These are phyloP conservation scores for Malassezia nana DNA, from an alignment of 1,284 basidiomycete genomes.

Conservation along the genomic window DNA sequence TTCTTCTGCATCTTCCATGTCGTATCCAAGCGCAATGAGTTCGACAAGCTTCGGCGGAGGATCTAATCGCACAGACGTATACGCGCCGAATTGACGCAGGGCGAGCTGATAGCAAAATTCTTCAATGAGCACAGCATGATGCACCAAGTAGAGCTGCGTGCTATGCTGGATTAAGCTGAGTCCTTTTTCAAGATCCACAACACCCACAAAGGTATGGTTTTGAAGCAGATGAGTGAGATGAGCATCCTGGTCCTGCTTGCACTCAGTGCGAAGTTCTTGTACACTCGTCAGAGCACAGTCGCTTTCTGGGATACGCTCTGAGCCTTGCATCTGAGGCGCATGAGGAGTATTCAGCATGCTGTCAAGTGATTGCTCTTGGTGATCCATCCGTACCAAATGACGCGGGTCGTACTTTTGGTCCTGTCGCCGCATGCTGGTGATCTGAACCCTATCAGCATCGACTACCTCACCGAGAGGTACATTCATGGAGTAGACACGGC, in stretches of 20 bases:
- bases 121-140: slow-evolving; percentile 60
- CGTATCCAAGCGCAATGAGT: slow-evolving; percentile 68
- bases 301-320: slow-evolving; percentile 61
- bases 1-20: slow-evolving; percentile 55
- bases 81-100: slow-evolving; percentile 73
- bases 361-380: slow-evolving; percentile 77
- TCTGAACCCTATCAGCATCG: slow-evolving; percentile 7
- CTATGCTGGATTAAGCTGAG: slow-evolving; percentile 76
- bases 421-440: slow-evolving; percentile 4
- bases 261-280: slow-evolving; percentile 57
- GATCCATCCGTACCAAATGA: slow-evolving; percentile 83
- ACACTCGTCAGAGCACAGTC: slow-evolving; percentile 73
- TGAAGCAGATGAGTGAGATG: slow-evolving; percentile 66
- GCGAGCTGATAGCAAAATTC: slow-evolving; percentile 92
- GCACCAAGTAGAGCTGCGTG: slow-evolving; percentile 78
- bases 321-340: slow-evolving; percentile 15
- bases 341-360: slow-evolving; percentile 53
- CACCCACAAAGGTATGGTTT: slow-evolving; percentile 83
- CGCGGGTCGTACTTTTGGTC: slow-evolving; percentile 56
- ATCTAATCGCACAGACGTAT: slow-evolving; percentile 66
- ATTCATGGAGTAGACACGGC: slow-evolving; percentile 32
- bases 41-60: slow-evolving; percentile 66
- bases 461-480: slow-evolving; percentile 16
- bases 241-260: slow-evolving; percentile 58
- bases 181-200: slow-evolving; percentile 67